Evolutionary conservation across 768 basidiomycete species (phyloP).

Genomic region (Daedaleopsis nitida): DNA sequence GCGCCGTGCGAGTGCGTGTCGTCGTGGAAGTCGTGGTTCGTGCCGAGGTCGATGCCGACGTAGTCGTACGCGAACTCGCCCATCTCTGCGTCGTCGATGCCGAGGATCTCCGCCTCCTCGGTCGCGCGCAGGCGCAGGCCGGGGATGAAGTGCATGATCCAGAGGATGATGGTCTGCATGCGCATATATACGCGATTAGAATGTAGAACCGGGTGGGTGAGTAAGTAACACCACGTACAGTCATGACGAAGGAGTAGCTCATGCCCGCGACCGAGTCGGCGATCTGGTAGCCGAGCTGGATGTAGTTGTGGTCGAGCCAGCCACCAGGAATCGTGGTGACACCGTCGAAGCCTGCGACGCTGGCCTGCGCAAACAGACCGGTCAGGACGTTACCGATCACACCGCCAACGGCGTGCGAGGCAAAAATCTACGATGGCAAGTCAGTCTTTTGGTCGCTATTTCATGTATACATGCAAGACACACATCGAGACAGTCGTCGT

Average conservation of each 20-base stretch:
- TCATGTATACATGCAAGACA: constrained; percentile 33
- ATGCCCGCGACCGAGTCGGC: constrained; percentile 72
- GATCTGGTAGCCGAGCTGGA: constrained; percentile 85
- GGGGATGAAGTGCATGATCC: constrained; percentile 88
- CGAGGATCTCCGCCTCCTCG: constrained; percentile 73
- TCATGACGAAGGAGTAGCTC: constrained; percentile 74
- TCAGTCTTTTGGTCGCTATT: background rate
- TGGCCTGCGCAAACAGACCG: constrained; percentile 82
- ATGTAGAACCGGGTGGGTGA: background rate
- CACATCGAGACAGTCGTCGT: constrained; percentile 83
- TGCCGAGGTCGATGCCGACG: constrained; percentile 41
- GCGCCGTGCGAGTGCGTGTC: constrained; percentile 36
- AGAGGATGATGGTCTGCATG: constrained; percentile 72
- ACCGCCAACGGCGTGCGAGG: constrained; percentile 79
- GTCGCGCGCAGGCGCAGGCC: constrained; percentile 69
- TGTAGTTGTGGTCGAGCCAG: constrained; percentile 82
- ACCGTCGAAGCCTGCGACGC: constrained; percentile 82
- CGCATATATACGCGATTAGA: background rate
- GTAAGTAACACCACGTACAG: constrained; percentile 45
- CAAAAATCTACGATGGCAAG: constrained; percentile 72
- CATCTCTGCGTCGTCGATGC: constrained; percentile 77
- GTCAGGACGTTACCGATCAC: constrained; percentile 79
- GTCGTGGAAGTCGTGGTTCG: constrained; percentile 27
- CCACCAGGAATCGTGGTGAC: constrained; percentile 68
- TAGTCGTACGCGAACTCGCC: constrained; percentile 60